Conservation (phyloP, 495 filamentous ascomycete species). For the Venustampulla echinocandica region DNA sequence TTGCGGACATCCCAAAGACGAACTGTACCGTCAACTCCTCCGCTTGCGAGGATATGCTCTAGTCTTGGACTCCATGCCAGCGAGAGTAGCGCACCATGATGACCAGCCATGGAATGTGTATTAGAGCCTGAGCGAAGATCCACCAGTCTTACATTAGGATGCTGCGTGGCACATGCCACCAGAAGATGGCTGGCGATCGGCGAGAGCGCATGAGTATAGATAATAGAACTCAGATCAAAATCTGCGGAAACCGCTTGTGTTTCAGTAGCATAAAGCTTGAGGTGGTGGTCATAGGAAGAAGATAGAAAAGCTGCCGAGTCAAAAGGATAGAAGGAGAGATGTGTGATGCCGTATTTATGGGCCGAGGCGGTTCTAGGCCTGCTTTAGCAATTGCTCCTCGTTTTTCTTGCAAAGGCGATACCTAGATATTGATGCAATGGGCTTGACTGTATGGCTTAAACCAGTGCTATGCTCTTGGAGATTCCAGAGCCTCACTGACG, state of each 20-base stretch:
- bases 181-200: slow-evolving; percentile 63
- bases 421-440: slow-evolving; percentile 33
- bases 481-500: slow-evolving; percentile 75
- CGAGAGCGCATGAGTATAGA: slow-evolving; percentile 69
- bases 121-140: slow-evolving; percentile 70
- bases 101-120: slow-evolving; percentile 69
- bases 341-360: slow-evolving; percentile 74
- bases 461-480: slow-evolving; percentile 42
- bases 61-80: slow-evolving; percentile 71
- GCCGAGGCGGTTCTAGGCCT: slow-evolving; percentile 25
- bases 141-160: slow-evolving; percentile 68
- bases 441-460: slow-evolving; percentile 33
- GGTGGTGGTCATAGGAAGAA: slow-evolving; percentile 72
- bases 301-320: slow-evolving; percentile 72
- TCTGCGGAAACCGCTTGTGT: slow-evolving; percentile 49
- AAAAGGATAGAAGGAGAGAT: slow-evolving; percentile 82
- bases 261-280: slow-evolving; percentile 70
- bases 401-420: slow-evolving; percentile 3
- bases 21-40: slow-evolving; percentile 66
- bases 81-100: slow-evolving; percentile 60
- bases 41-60: slow-evolving; percentile 71
- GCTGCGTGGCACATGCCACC: slow-evolving; percentile 76
- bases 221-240: slow-evolving; percentile 61
- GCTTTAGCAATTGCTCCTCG: background rate
- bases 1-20: slow-evolving; percentile 80